phyloP scores from a whole-genome alignment of 2,329 filamentous ascomycete species.

The Coniella vitis region DNA sequence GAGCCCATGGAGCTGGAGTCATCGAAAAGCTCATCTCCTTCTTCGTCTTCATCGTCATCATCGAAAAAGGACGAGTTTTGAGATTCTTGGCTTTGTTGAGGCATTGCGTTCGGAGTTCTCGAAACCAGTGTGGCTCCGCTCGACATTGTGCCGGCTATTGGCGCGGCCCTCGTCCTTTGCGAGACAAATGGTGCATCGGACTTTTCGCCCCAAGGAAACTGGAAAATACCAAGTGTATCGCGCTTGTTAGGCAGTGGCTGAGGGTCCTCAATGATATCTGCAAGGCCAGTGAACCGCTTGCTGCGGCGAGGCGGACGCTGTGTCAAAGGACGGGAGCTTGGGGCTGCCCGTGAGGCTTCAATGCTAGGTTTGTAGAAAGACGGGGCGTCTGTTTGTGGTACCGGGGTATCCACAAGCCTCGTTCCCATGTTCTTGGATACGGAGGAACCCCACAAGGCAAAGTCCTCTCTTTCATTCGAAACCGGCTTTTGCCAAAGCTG shows the following conservation, averaged over 20 bases:
- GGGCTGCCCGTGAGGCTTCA: constrained; percentile 20
- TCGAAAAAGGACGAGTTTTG: constrained; percentile 49
- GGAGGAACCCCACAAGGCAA: constrained; percentile 26
- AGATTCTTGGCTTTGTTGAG: constrained; percentile 30
- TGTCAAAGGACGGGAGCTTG: constrained; percentile 36
- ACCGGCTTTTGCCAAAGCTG: constrained; percentile 33
- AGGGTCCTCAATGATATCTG: constrained; percentile 58
- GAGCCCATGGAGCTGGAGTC: constrained; percentile 27
- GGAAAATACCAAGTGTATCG: constrained; percentile 56
- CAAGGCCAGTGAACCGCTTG: constrained; percentile 51
- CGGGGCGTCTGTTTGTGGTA: constrained; percentile 4
- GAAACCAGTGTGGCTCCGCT: constrained; percentile 29
- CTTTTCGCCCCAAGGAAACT: constrained; percentile 59
- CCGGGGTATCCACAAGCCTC: not conserved
- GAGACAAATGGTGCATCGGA: constrained; percentile 48
- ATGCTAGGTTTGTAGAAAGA: constrained; percentile 11
- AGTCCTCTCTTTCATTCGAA: constrained; percentile 13
- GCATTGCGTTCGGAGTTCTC: constrained; percentile 26
- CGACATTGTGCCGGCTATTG: constrained; percentile 47
- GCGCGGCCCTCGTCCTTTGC: constrained; percentile 32
- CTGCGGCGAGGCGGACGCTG: constrained; percentile 48
- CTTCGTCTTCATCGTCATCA: constrained; percentile 53
- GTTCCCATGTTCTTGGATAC: not conserved
- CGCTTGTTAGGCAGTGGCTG: constrained; percentile 51
- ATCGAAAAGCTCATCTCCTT: constrained; percentile 37